These are phyloP conservation scores for Plasmodium cynomolgi DNA, from an alignment of 169 alveolate species.

Conservation along the genomic window DNA sequence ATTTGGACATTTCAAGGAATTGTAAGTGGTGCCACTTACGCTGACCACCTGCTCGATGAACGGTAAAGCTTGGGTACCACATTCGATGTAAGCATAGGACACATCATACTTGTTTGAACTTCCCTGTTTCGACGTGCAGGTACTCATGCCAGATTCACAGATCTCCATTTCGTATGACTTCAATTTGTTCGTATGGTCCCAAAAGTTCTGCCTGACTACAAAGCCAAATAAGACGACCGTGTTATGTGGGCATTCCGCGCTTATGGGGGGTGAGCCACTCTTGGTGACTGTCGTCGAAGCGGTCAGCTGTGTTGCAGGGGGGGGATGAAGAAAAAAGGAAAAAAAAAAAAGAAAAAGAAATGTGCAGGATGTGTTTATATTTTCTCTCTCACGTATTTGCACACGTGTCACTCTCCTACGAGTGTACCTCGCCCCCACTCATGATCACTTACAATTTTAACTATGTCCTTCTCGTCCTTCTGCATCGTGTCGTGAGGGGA, in stretches of 20 bases:
- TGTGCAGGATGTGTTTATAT: neutral
- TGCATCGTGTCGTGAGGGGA: constrained; percentile 77
- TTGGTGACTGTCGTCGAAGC: constrained; percentile 68
- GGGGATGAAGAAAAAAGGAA: neutral
- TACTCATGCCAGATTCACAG: constrained; percentile 52
- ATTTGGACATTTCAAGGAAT: constrained; percentile 75
- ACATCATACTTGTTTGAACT: constrained; percentile 52
- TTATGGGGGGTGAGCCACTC: constrained; percentile 81
- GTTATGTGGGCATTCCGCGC: constrained; percentile 77
- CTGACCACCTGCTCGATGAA: constrained; percentile 48
- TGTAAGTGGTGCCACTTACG: constrained; percentile 37
- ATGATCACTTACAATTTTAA: constrained; percentile 16
- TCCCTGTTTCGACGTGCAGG: constrained; percentile 79
- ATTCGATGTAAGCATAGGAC: constrained; percentile 58
- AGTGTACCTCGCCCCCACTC: neutral
- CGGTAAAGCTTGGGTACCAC: constrained; percentile 60
- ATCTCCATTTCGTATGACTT: constrained; percentile 61
- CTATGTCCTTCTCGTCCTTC: constrained; percentile 63
- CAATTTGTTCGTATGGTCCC: constrained; percentile 54
- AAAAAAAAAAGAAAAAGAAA: neutral
- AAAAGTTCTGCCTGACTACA: constrained; percentile 55
- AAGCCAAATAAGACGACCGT: constrained; percentile 77
- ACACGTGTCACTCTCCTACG: neutral
- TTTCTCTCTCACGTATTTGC: neutral
- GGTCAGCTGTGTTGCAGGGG: constrained; percentile 43